These are phyloP conservation scores for Wickerhamiella hasegawae DNA, from an alignment of 805 yeast genomes.

Conservation along the genomic window DNA sequence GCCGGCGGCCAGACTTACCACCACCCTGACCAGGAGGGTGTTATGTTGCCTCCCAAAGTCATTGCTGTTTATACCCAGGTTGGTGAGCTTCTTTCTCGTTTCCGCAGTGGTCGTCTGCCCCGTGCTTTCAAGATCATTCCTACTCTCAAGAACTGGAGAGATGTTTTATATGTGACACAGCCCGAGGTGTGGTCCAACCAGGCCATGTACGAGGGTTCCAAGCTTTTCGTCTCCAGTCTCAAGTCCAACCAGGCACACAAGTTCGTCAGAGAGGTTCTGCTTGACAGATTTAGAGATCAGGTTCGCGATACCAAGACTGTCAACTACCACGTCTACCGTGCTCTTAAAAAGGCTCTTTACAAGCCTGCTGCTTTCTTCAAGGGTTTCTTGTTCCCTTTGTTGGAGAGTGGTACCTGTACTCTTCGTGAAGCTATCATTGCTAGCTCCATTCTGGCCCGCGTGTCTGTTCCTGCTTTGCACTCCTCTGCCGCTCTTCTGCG, in stretches of 20 bases:
- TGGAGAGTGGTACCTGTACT: conserved; percentile 66
- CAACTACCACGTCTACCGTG: conserved; percentile 84
- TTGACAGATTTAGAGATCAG: conserved; percentile 27
- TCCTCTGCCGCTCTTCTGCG: conserved; percentile 90
- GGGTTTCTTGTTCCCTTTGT: conserved; percentile 84
- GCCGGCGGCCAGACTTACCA: conserved; percentile 10
- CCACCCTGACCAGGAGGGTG: conserved; percentile 27
- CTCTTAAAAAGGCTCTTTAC: conserved; percentile 82
- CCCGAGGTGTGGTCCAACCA: conserved; percentile 94
- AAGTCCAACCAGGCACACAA: conserved; percentile 78
- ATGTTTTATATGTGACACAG: conserved; percentile 77
- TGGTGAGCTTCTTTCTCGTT: conserved; percentile 70
- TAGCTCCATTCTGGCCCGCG: conserved; percentile 75
- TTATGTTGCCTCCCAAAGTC: conserved; percentile 86
- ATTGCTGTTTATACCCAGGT: conserved; percentile 88
- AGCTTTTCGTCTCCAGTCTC: conserved; percentile 79
- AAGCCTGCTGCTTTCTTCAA: conserved; percentile 97
- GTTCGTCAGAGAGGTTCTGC: conserved; percentile 38
- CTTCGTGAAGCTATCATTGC: conserved; percentile 91
- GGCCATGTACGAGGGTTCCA: conserved; percentile 87
- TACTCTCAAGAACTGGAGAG: conserved; percentile 87
- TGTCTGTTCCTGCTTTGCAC: conserved; percentile 87
- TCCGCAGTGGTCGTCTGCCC: conserved; percentile 95
- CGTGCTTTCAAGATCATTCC: conserved; percentile 92
- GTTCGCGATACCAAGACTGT: conserved; percentile 32